Evolutionary conservation across 2,329 filamentous ascomycete species (phyloP), one percentile per base, ranked within the genome.

Genomic region (Fusarium piperis): DNA sequence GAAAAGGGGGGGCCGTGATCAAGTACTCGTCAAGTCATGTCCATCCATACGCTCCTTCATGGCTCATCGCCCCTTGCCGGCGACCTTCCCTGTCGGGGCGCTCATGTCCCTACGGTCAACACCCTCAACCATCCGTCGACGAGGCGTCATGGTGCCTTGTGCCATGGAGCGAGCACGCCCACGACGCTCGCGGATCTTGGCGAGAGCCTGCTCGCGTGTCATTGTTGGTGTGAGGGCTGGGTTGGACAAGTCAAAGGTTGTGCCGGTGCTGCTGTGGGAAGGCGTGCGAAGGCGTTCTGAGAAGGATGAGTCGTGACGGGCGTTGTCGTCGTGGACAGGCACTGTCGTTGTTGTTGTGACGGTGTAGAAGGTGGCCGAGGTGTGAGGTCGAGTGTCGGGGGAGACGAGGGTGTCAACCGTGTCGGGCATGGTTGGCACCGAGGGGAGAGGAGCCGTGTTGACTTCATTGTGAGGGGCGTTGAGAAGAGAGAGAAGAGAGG

Each of bases 141-240:
- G 83, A 9, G 78, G 76, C 20, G 91, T 92, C 66, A 86, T 83
- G 7, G 89, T 86, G 3, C 89, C 89, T 59, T 89, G 86, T 6
- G 90, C 90, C 64, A 92, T 88, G 78, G 91, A 93, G 73, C 90
- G 87, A 63, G 93, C 92, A 51, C 93, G 85, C 8, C 92, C 92
- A 59, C 93, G 84, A 30, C 93, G 86, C 81, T 93, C 91, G 59
- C 90, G 87, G 72, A 95, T 95, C 78, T 91, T 90, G 62, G 91
- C 91, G 16, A 95, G 86, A 4, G 93, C 93, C 79, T 94, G 87
- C 79, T 94, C 93, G 60, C 93, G 87, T 28, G 89, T 89, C 88
- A 92, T 90, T 39, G 90, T 92, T 6, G 89, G 89, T 44, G 87
- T 90, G 67, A 91, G 79, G 11, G 89, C 89, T 20, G 88, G 87